Evolutionary conservation across 1,139 yeast species (phyloP).

Genomic region (Hyphopichia fennica): DNA sequence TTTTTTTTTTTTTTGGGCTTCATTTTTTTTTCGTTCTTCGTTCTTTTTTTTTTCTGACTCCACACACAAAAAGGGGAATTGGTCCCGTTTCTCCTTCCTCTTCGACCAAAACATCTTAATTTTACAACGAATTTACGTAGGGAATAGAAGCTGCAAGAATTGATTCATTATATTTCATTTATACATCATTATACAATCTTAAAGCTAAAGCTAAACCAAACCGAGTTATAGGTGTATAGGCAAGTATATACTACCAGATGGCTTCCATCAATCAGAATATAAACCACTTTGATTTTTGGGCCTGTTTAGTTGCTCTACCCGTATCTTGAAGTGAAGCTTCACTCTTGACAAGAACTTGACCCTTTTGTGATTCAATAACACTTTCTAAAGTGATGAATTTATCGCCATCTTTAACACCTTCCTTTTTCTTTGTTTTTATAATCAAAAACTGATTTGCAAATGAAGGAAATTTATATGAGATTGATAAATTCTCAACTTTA

Average conservation of each 20-base stretch:
- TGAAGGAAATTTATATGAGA: slow-evolving; percentile 72
- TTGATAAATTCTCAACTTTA: slow-evolving; percentile 49
- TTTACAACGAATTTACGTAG: neutral
- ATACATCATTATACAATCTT: neutral
- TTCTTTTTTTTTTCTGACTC: neutral
- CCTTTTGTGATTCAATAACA: slow-evolving; percentile 34
- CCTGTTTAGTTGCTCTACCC: slow-evolving; percentile 29
- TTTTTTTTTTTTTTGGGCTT: no score
- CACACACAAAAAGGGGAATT: neutral
- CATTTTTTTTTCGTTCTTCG: neutral
- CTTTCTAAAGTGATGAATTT: slow-evolving; percentile 29
- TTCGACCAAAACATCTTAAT: neutral
- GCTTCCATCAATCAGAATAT: no score
- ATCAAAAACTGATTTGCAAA: slow-evolving; percentile 77
- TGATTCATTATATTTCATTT: neutral
- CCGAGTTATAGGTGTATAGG: no score
- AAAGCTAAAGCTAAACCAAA: no score
- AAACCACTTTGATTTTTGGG: neutral
- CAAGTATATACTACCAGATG: no score
- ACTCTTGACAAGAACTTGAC: slow-evolving; percentile 37
- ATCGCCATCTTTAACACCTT: slow-evolving; percentile 22
- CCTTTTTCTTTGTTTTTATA: slow-evolving; percentile 50
- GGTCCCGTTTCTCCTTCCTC: neutral
- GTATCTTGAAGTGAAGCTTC: slow-evolving; percentile 40
- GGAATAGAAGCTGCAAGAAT: neutral